Percentiles rank a stretch among this genome's conserved stretches.
Evolutionary conservation across 257 asterid species (phyloP).

Genomic region (Nicotiana tomentosiformis): DNA sequence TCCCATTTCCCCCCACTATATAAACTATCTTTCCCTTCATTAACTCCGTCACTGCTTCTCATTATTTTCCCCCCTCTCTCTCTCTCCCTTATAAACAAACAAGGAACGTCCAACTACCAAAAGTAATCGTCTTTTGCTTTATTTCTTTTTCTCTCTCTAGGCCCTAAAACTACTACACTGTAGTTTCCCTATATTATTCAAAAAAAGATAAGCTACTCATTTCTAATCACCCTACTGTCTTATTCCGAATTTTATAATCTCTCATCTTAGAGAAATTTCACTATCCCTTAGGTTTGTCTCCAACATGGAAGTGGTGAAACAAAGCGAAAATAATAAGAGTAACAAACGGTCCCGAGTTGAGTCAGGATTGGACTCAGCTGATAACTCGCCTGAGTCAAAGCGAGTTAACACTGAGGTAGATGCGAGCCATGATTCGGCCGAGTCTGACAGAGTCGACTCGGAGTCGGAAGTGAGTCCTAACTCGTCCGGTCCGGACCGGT

Average conservation of each 20-base stretch:
- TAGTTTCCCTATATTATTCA: not conserved
- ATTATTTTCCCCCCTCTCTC: not conserved
- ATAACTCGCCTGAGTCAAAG: constrained; percentile 14
- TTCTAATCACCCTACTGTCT: not conserved
- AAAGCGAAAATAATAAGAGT: not conserved
- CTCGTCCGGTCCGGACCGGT: not conserved
- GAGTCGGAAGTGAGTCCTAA: not conserved
- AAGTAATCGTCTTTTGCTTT: not conserved
- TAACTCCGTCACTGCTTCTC: not conserved
- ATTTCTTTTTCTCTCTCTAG: not conserved
- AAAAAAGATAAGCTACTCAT: not conserved
- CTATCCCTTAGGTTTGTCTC: not conserved
- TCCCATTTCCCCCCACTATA: constrained; percentile 16
- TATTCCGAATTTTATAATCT: not conserved
- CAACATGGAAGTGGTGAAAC: not conserved
- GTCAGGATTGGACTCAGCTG: constrained; percentile 12
- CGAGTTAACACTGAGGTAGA: constrained; percentile 1
- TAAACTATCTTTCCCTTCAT: constrained; percentile 12
- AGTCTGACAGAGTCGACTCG: not conserved
- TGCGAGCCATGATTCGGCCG: not conserved
- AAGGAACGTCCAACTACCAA: not conserved
- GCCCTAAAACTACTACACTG: not conserved
- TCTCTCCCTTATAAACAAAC: not conserved
- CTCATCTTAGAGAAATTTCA: not conserved
- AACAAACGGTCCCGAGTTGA: constrained; percentile 27